phyloP scores from a whole-genome alignment of 306 rosid species.

The Sicyos edulis region DNA sequence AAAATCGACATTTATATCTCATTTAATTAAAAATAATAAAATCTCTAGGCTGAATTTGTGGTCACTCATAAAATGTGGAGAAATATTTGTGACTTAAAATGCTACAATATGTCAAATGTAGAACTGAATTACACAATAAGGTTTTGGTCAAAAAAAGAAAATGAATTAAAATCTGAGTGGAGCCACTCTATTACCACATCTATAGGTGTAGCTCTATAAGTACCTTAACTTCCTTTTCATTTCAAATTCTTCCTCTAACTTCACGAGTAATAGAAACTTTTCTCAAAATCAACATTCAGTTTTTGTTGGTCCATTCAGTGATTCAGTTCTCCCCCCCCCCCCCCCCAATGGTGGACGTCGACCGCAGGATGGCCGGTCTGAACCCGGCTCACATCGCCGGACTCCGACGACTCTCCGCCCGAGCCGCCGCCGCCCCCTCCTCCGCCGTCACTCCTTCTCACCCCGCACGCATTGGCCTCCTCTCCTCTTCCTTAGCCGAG shows the following conservation, averaged over 20 bases:
- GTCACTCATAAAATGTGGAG: too few species aligned
- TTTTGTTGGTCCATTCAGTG: not conserved
- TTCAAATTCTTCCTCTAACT: not conserved
- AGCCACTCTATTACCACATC: not conserved
- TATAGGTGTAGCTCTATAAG: not conserved
- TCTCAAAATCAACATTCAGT: not conserved
- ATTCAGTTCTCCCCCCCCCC: not conserved
- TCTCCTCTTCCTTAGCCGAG: constrained; percentile 59
- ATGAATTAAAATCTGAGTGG: constrained; percentile 15
- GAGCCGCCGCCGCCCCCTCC: constrained; percentile 77
- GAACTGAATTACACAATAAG: too few species aligned
- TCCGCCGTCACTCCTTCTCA: constrained; percentile 49
- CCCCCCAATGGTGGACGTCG: constrained; percentile 81
- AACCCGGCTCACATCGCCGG: constrained; percentile 96
- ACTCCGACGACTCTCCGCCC: constrained; percentile 80
- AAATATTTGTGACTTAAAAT: too few species aligned
- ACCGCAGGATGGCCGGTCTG: constrained; percentile 88
- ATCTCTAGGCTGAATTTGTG: too few species aligned
- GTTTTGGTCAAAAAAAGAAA: too few species aligned
- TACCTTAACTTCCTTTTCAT: not conserved
- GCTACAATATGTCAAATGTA: too few species aligned
- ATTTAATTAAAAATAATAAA: too few species aligned
- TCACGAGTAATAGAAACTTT: not conserved
- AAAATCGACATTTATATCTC: too few species aligned
- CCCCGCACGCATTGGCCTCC: constrained; percentile 58